Evolutionary conservation across 768 basidiomycete species (phyloP), one percentile per base, ranked within the genome.

Genomic region (Boletus rubroflammeus): DNA sequence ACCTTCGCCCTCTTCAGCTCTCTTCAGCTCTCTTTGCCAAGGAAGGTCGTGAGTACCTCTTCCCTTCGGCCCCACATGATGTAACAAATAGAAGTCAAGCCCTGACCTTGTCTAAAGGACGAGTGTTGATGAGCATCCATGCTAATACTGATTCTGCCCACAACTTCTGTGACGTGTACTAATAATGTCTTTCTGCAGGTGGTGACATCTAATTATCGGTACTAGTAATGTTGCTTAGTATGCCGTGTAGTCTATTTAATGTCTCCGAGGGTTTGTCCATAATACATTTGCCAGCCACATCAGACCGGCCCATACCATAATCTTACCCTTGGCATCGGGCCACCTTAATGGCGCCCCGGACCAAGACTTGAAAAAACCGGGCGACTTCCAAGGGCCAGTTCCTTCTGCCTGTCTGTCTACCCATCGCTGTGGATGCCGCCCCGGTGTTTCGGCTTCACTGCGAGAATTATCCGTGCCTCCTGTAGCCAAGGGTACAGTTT

Each of bases 31-130:
- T 10, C 9, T 21, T 34, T 29, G 36, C n/a, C n/a, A n/a, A n/a
- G n/a, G n/a, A n/a, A n/a, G 3, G 4, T 41, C 42, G 79, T 81
- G 70, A 78, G 79, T 71, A 21, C 8, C 5, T 46, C 41, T 61
- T 38, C 57, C 58, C 6, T 46, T 48, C 7, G 11, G 13, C 53
- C 52, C 61, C 55, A 61, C 73, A 64, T 82, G 89, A 86, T 89
- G 63, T 77, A 83, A 78, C 67, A 82, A 76, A 83, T 81, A 91
- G 88, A 87, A 90, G 89, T 91, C 89, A 91, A 92, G 89, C 88
- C 75, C 89, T 85, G 83, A 91, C 71, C 76, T 74, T 72, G 80
- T 88, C 85, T 82, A 53, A 81, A 78, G 85, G 85, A 86, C 78
- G 70, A 73, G 76, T 64, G 70, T 76, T 87, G 86, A 88, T 77